phyloP scores from a whole-genome alignment of 2,329 filamentous ascomycete species.

The Trichoderma polysporum region DNA sequence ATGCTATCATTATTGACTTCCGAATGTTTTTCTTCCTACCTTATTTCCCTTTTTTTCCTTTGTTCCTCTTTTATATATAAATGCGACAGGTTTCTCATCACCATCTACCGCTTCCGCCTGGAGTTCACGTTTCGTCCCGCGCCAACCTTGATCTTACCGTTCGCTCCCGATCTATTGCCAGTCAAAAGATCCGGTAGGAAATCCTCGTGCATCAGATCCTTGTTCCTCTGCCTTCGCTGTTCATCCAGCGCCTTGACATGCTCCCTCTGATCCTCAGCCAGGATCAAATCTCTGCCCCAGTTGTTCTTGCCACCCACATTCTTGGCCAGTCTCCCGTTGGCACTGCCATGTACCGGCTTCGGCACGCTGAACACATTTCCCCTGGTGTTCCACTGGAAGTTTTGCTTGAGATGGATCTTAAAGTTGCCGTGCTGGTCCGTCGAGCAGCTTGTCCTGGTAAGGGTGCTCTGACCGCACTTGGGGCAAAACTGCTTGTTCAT shows the following conservation, averaged over 20 bases:
- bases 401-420: slow-evolving; percentile 83
- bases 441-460: slow-evolving; percentile 81
- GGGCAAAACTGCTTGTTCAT: slow-evolving; percentile 91
- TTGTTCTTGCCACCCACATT: slow-evolving; percentile 77
- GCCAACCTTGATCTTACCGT: slow-evolving; percentile 74
- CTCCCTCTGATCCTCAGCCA: slow-evolving; percentile 96
- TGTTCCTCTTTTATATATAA: background rate
- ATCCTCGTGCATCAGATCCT: slow-evolving; percentile 92
- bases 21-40: background rate
- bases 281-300: slow-evolving; percentile 80
- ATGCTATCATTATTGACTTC: background rate
- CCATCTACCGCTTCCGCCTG: slow-evolving; percentile 51
- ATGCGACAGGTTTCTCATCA: background rate
- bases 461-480: slow-evolving; percentile 81
- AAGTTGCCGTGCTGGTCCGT: slow-evolving; percentile 80
- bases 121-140: slow-evolving; percentile 86
- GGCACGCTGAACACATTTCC: slow-evolving; percentile 92
- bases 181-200: slow-evolving; percentile 83
- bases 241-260: slow-evolving; percentile 65
- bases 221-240: slow-evolving; percentile 66
- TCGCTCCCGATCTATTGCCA: slow-evolving; percentile 65
- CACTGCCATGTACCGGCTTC: slow-evolving; percentile 77
- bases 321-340: slow-evolving; percentile 72
- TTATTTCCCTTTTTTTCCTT: background rate
- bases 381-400: slow-evolving; percentile 93